Conservation (phyloP, 176 grass and related monocot species). For the Carex parvula region DNA sequence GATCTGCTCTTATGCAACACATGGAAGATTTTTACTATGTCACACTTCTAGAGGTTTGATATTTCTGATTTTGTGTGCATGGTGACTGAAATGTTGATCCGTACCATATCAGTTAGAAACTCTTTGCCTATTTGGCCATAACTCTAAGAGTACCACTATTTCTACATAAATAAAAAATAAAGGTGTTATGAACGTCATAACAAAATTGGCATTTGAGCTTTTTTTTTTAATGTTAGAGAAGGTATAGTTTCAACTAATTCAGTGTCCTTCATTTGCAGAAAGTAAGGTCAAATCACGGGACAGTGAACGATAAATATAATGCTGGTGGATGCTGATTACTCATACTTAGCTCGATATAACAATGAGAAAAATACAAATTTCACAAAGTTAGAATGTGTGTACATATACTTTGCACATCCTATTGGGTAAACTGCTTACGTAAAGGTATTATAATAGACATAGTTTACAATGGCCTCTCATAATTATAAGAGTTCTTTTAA, state of each 20-base stretch:
- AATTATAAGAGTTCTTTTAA: neutral
- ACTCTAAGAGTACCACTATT: neutral
- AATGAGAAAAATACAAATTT: neutral
- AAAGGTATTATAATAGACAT: neutral
- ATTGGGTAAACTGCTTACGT: neutral
- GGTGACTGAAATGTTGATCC: neutral
- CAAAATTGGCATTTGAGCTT: constrained; percentile 10
- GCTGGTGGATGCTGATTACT: neutral
- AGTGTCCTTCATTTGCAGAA: constrained; percentile 44
- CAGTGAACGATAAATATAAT: constrained; percentile 27
- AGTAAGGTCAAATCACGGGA: constrained; percentile 57
- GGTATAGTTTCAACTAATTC: constrained; percentile 4
- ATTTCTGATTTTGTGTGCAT: neutral
- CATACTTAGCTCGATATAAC: neutral
- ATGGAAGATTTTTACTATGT: constrained; percentile 99
- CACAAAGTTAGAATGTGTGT: neutral
- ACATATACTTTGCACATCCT: neutral
- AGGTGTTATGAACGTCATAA: neutral
- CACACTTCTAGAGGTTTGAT: constrained; percentile 83
- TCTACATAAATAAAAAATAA: neutral
- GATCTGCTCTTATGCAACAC: constrained; percentile 97
- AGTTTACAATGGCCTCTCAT: neutral
- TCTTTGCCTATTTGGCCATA: neutral
- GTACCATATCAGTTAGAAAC: neutral
- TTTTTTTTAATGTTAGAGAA: neutral